A percentile compares a stretch with the other conserved stretches of the same genome.
Conservation (phyloP, 805 yeast species). For the Suhomyces faveliae region DNA sequence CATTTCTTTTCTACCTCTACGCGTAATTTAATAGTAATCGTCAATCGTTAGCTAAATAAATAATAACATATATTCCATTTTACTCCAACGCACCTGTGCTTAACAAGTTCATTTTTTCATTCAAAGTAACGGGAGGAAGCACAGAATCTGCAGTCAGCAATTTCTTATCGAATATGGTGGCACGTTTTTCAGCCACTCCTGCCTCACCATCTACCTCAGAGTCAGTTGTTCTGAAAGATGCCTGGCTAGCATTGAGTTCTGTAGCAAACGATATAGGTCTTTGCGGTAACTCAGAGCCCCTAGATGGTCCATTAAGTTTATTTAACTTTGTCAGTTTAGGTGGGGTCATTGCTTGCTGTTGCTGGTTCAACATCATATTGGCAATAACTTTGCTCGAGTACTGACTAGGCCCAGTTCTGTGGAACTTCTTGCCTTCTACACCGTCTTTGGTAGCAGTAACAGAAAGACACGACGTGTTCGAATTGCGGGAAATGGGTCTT, state of each 20-base stretch:
- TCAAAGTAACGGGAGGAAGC: conserved; percentile 42
- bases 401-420: conserved; percentile 41
- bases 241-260: conserved; percentile 9
- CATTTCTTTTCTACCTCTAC: no score
- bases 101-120: conserved; percentile 44
- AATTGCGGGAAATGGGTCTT: conserved; percentile 59
- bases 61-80: background rate
- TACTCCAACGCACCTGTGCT: conserved; percentile 23
- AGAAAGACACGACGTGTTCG: conserved; percentile 66
- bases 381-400: conserved; percentile 33
- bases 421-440: conserved; percentile 59
- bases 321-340: background rate
- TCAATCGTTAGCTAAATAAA: background rate
- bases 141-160: conserved; percentile 6
- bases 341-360: conserved; percentile 5
- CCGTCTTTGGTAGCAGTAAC: conserved; percentile 77
- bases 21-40: no score
- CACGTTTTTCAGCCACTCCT: conserved; percentile 12
- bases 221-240: conserved; percentile 25
- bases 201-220: conserved; percentile 30
- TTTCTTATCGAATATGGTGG: conserved; percentile 11
- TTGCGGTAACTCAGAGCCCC: background rate
- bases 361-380: conserved; percentile 23
- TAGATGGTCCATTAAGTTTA: background rate
- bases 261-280: background rate